These are phyloP conservation scores for Lathyrus tuberosus DNA, from an alignment of 306 rosid species.

Conservation along the genomic window DNA sequence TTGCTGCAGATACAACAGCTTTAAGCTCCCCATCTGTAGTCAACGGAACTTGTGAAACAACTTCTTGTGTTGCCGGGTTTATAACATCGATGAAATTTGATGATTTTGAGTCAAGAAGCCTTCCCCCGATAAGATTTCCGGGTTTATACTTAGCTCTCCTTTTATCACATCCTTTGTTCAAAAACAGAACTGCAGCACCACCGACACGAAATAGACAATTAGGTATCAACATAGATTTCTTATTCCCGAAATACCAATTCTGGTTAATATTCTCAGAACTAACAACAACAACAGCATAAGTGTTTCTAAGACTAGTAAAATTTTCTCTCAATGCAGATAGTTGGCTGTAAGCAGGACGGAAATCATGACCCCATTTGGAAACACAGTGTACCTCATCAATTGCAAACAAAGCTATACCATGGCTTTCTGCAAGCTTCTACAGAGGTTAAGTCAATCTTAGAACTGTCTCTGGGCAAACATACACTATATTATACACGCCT, in stretches of 20 bases:
- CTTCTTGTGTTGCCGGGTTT: slow-evolving; percentile 97
- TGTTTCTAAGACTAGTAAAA: too few species aligned
- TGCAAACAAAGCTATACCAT: slow-evolving; percentile 88
- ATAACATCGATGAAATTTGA: slow-evolving; percentile 68
- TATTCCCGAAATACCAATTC: too few species aligned
- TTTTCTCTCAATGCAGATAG: slow-evolving; percentile 76
- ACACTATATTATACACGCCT: slow-evolving; percentile 77
- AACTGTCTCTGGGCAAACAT: slow-evolving; percentile 89
- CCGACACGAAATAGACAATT: too few species aligned
- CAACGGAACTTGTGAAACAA: slow-evolving; percentile 89
- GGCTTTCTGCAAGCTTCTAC: slow-evolving; percentile 72
- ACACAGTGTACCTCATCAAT: slow-evolving; percentile 97
- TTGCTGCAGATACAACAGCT: slow-evolving; percentile 91
- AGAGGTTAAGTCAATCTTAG: slow-evolving; percentile 75
- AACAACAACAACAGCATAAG: too few species aligned
- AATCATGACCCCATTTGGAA: slow-evolving; percentile 98
- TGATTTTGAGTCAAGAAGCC: slow-evolving; percentile 72
- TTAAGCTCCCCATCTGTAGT: slow-evolving; percentile 88
- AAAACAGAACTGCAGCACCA: too few species aligned
- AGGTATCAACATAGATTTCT: too few species aligned
- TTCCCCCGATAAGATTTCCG: slow-evolving; percentile 92
- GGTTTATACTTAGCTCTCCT: too few species aligned
- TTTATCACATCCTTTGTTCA: too few species aligned
- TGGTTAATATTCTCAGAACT: too few species aligned
- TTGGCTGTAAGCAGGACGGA: slow-evolving; percentile 90